Evolutionary conservation across 2,329 filamentous ascomycete species (phyloP), one percentile per base, ranked within the genome.

Genomic region (Cadophora luteo-olivacea): DNA sequence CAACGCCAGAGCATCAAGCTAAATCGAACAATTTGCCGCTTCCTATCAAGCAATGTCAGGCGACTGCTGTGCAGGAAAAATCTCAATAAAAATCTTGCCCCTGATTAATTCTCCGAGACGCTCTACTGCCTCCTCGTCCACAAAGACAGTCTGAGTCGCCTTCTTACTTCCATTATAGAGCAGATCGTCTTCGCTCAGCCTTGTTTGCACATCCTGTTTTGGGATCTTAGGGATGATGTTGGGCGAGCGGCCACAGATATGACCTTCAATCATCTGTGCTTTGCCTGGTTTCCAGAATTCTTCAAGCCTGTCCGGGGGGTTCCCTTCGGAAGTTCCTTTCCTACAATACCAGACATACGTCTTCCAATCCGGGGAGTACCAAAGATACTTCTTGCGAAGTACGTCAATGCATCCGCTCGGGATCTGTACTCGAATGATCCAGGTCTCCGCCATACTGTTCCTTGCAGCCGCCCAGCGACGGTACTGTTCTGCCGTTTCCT

Each of bases 261-360:
- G 57, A 7, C 57, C 57, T n/a, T 60, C 57, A 16, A 60, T 45
- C 4, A 60, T 14, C 14, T 60, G 33, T 14, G 57, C 57, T 16
- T 25, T 1, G 7, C 33, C 38, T 24, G 33, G n/a, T 14, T 16
- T 41, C 33, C 19, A 60, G 6, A 25, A 45, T 19, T 4, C 33
- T 7, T 60, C 57, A 7, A 60, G 45, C n/a, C 24, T 60, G n/a
- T 19, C 8, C 19, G 38, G 57, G 8, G 38, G 33, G 5, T 6
- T 24, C 8, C 22, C 33, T 3, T 24, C 33, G 1, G 33, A 25
- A 24, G 8, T 19, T 7, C n/a, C n/a, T 11, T 45, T 60, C 11
- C 57, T 38, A 22, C 57, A 60, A 22, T 41, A 45, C 57, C 57
- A 60, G 6, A 60, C 33, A 25, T 24, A 60, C 8, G 19, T 19